Evolutionary conservation across 2,329 filamentous ascomycete genomes (phyloP), one percentile per base, ranked within the genome.

Genomic region (Phialophora chinensis): DNA sequence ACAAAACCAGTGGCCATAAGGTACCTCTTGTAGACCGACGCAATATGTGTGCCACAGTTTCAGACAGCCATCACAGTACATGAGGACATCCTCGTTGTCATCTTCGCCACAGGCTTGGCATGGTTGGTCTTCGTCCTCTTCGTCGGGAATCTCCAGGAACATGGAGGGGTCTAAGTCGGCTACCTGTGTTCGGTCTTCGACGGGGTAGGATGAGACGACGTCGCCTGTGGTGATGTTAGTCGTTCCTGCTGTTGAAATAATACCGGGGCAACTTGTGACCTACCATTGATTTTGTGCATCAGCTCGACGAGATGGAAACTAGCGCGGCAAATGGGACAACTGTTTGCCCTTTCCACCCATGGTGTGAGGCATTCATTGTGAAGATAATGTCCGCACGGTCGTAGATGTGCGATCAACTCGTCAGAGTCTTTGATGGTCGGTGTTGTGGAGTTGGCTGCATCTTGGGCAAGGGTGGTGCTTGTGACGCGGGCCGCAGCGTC

Each of bases 261-360:
- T 25, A n/a, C 49, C n/a, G 20, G 42, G 31, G 7, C 23, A 10
- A 14, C 7, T 33, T 29, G 33, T 54, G 65, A 83, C 87, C 80
- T 86, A 95, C 92, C 92, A 84, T 92, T 91, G 74, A 93, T 81
- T 72, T 85, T 87, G 75, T 91, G 88, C 78, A 90, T 90, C 68
- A 99, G 88, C 77, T 95, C 88, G 72, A 99, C 93, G 73, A 90
- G 82, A 79, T 98, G 94, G 82, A 99, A 98, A 70, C 86, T 88
- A 74, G 92, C 91, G 72, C 95, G 91, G 80, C 95, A 99, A 78
- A 99, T 97, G 54, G 95, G 95, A 79, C 95, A 99, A 77, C 93
- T 97, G 80, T 98, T 99, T 70, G 95, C 94, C 78, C 96, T 91
- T 80, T 96, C 92, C 54, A 94, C 92, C 95, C 95, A 99, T 73